phyloP scores from a whole-genome alignment of 2,329 filamentous ascomycete species.

The Orbilia quercus region DNA sequence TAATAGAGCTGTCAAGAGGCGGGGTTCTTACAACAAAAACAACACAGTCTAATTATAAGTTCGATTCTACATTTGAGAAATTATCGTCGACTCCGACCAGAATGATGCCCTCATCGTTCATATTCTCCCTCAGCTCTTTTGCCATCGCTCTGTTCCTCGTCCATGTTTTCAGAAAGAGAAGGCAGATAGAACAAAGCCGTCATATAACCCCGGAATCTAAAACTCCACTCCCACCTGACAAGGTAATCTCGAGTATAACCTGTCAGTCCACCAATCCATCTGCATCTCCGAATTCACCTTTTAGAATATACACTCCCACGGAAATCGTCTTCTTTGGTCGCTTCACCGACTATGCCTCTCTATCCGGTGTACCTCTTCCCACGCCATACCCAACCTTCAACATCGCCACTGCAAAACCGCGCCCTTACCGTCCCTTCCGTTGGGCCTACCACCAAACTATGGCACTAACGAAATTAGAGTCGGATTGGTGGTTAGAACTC shows the following conservation, averaged over 20 bases:
- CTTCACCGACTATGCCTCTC: constrained; percentile 80
- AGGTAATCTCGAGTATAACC: background rate
- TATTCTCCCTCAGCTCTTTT: constrained; percentile 1
- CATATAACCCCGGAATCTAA: background rate
- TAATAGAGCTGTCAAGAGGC: background rate
- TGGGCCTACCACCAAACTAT: constrained; percentile 92
- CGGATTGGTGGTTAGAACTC: constrained; percentile 90
- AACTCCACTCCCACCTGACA: background rate
- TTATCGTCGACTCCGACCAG: background rate
- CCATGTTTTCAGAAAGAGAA: background rate
- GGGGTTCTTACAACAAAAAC: constrained; percentile 34
- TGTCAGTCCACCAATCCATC: background rate
- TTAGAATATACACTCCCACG: constrained; percentile 18
- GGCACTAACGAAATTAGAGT: constrained; percentile 81
- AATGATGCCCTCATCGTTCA: background rate
- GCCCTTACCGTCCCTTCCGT: constrained; percentile 82
- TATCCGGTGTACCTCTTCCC: constrained; percentile 80
- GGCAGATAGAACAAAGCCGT: background rate
- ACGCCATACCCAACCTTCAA: constrained; percentile 73
- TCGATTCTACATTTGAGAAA: background rate
- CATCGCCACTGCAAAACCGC: constrained; percentile 74
- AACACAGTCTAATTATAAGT: constrained; percentile 9
- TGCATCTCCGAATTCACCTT: background rate
- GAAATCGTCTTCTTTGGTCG: constrained; percentile 78
- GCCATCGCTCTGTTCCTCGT: background rate